Percentiles rank a stretch among this genome's conserved stretches.
These are phyloP conservation scores for Fagopyrum tataricum DNA, from an alignment of 148 eudicot genomes.

Conservation along the genomic window DNA sequence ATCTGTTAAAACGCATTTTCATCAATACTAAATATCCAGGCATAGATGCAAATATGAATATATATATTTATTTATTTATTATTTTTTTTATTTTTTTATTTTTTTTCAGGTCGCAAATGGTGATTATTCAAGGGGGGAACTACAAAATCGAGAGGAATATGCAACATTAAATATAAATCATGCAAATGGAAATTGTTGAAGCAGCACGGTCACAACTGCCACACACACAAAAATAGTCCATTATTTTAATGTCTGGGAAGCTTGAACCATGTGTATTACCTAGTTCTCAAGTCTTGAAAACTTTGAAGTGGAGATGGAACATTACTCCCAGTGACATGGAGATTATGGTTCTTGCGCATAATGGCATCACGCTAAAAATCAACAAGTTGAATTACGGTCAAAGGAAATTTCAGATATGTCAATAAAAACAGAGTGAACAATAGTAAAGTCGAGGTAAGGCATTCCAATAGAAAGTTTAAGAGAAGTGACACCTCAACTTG, in stretches of 20 bases:
- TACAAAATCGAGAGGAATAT: background rate
- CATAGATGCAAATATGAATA: background rate
- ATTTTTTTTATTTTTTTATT: no score
- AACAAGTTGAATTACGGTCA: constrained; percentile 9
- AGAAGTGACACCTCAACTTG: constrained; percentile 58
- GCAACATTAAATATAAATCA: background rate
- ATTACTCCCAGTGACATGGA: constrained; percentile 71
- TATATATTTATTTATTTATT: no score
- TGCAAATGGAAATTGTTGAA: background rate
- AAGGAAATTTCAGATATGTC: constrained; percentile 8
- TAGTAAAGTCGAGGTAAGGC: background rate
- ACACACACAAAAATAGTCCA: background rate
- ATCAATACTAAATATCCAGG: background rate
- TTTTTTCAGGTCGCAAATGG: background rate
- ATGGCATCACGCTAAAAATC: constrained; percentile 57
- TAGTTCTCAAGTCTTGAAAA: constrained; percentile 57
- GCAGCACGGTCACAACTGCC: background rate
- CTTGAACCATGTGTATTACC: constrained; percentile 32
- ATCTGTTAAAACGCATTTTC: constrained; percentile 33
- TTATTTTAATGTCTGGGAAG: background rate
- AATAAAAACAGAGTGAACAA: background rate
- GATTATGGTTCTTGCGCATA: constrained; percentile 62
- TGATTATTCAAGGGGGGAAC: background rate
- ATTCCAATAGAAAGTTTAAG: background rate
- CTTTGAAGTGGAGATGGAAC: constrained; percentile 83